These are phyloP conservation scores for Crithidia sp. DNA, from an alignment of 208 protist species.

Conservation along the genomic window DNA sequence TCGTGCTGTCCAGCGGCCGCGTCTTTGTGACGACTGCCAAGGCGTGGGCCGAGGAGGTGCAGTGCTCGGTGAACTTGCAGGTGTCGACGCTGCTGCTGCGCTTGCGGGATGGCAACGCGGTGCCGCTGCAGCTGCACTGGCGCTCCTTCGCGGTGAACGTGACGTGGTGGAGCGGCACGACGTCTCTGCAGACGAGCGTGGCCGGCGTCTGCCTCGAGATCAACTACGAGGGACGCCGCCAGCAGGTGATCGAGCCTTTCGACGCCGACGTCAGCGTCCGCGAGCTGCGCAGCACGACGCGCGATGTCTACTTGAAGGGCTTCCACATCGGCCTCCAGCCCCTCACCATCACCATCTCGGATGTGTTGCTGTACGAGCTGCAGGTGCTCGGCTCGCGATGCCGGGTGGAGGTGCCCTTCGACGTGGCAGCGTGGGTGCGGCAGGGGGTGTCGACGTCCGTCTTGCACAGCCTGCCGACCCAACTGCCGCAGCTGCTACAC, in stretches of 20 bases:
- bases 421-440: conserved; percentile 8
- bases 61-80: conserved; percentile 37
- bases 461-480: conserved; percentile 19
- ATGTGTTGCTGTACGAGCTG: conserved; percentile 64
- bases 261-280: conserved; percentile 53
- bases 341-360: conserved; percentile 53
- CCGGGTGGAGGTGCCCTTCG: conserved; percentile 10
- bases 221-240: conserved; percentile 40
- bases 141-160: conserved; percentile 33
- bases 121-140: conserved; percentile 31
- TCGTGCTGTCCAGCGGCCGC: conserved; percentile 24
- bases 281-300: conserved; percentile 30
- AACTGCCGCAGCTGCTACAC: conserved; percentile 23
- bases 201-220: conserved; percentile 43
- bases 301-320: conserved; percentile 31
- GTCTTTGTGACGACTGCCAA: conserved; percentile 17
- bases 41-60: conserved; percentile 28
- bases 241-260: conserved; percentile 44
- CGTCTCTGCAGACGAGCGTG: conserved; percentile 55
- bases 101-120: conserved; percentile 31
- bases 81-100: conserved; percentile 19
- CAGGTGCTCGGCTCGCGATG: conserved; percentile 35
- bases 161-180: conserved; percentile 32
- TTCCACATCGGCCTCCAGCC: conserved; percentile 49
- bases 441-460: neutral